Percentiles rank a stretch among this genome's conserved stretches.
Evolutionary conservation across 192 early-diverging fungal genomes (phyloP).

Genomic region (Spinellus fusiger): DNA sequence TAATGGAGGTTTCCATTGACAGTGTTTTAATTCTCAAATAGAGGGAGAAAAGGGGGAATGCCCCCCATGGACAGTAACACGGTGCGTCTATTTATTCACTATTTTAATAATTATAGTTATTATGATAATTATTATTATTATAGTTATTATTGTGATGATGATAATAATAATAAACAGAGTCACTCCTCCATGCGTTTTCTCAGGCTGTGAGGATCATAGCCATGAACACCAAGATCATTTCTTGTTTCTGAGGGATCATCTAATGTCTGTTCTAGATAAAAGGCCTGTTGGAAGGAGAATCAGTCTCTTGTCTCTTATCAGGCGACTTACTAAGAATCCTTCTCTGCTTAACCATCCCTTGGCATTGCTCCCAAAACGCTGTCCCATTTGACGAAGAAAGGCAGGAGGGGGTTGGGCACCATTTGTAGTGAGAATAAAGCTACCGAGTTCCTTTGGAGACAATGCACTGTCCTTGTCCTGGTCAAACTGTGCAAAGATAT

Average conservation of each 20-base stretch:
- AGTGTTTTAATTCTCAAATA: too few species aligned
- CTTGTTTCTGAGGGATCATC: conserved; percentile 53
- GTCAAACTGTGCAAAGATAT: conserved; percentile 44
- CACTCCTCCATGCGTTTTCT: conserved; percentile 15
- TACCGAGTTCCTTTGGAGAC: conserved; percentile 34
- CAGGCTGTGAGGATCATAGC: conserved; percentile 35
- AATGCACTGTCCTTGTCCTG: conserved; percentile 42
- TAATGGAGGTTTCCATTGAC: conserved; percentile 73
- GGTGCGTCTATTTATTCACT: neutral
- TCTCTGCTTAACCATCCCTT: conserved; percentile 42
- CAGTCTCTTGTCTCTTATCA: too few species aligned
- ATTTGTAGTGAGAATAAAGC: conserved; percentile 45
- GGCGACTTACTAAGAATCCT: conserved; percentile 37
- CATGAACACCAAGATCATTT: conserved; percentile 44
- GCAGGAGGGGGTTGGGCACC: conserved; percentile 43
- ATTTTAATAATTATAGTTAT: neutral
- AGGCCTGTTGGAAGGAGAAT: conserved; percentile 11
- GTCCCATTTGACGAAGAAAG: conserved; percentile 49
- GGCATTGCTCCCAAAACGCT: conserved; percentile 39
- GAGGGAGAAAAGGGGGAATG: too few species aligned
- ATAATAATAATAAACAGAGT: too few species aligned
- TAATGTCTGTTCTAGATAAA: conserved; percentile 50
- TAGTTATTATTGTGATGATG: too few species aligned
- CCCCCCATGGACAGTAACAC: too few species aligned
- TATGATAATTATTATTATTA: conserved; percentile 6